Evolutionary conservation across 768 basidiomycete genomes (phyloP).

Genomic region (Rhodotorula diobovata): DNA sequence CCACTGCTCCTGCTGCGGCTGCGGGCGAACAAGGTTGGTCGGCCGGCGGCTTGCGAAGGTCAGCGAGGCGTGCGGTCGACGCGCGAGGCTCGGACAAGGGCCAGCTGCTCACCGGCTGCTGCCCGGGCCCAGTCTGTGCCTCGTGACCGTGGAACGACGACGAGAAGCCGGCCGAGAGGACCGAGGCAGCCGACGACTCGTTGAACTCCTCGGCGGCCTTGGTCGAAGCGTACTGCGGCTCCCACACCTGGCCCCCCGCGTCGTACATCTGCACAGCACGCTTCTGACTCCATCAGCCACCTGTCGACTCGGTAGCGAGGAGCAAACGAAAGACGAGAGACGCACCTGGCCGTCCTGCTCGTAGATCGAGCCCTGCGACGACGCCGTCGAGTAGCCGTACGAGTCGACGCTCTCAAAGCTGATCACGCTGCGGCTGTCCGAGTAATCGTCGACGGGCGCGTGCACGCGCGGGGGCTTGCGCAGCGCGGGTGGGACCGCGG

Average conservation of each 20-base stretch:
- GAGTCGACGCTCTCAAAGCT: slow-evolving; percentile 11
- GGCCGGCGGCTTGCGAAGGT: too few relatives aligned
- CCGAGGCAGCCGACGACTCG: neutral
- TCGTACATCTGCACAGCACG: too few relatives aligned
- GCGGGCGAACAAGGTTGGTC: too few relatives aligned
- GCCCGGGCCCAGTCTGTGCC: too few relatives aligned
- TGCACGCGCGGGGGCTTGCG: neutral
- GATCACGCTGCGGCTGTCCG: slow-evolving; percentile 1
- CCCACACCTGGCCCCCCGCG: neutral
- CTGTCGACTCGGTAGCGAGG: too few relatives aligned
- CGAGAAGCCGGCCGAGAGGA: too few relatives aligned
- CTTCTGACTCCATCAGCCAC: too few relatives aligned
- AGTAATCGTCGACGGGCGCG: neutral
- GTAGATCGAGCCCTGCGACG: neutral
- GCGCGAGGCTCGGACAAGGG: neutral
- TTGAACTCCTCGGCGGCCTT: neutral
- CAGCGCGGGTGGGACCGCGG: neutral
- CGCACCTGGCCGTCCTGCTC: neutral
- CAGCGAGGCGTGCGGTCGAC: too few relatives aligned
- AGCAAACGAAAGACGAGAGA: neutral
- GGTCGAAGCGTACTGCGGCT: too few relatives aligned
- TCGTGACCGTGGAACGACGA: neutral
- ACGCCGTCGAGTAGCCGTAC: neutral
- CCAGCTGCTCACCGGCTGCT: neutral
- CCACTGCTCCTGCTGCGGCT: slow-evolving; percentile 2